These are phyloP conservation scores for Colletotrichum simmondsii DNA, from an alignment of 2,329 filamentous ascomycete genomes.

Conservation along the genomic window DNA sequence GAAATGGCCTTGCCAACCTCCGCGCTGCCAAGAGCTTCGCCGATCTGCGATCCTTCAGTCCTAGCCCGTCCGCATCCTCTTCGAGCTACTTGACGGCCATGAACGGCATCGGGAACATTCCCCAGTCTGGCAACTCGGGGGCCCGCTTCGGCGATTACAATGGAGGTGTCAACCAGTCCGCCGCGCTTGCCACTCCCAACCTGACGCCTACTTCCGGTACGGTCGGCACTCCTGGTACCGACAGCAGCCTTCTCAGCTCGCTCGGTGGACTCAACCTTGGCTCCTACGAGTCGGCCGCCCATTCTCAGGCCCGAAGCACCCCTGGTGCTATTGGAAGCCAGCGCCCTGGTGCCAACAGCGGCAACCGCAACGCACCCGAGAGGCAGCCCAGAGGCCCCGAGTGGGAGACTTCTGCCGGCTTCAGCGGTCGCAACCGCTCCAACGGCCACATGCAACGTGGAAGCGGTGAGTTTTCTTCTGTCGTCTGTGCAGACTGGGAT, in stretches of 20 bases:
- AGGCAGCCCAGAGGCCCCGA: slow-evolving; percentile 73
- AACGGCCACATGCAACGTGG: slow-evolving; percentile 72
- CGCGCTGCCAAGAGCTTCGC: slow-evolving; percentile 97
- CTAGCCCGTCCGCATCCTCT: slow-evolving; percentile 89
- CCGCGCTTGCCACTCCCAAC: slow-evolving; percentile 47
- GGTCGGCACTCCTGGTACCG: slow-evolving; percentile 50
- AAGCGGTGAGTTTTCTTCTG: slow-evolving; percentile 62
- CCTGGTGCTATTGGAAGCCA: slow-evolving; percentile 75
- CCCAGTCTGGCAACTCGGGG: slow-evolving; percentile 43
- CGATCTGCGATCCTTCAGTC: slow-evolving; percentile 93
- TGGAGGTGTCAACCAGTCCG: slow-evolving; percentile 48
- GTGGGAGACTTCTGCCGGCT: slow-evolving; percentile 67
- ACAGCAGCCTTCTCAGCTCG: slow-evolving; percentile 56
- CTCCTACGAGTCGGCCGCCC: slow-evolving; percentile 58
- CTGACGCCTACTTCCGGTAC: slow-evolving; percentile 47
- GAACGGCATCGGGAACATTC: slow-evolving; percentile 69
- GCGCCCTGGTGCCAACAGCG: slow-evolving; percentile 62
- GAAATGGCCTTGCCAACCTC: slow-evolving; percentile 74
- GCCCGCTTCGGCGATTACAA: slow-evolving; percentile 60
- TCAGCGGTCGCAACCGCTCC: slow-evolving; percentile 62
- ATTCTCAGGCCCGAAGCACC: slow-evolving; percentile 54
- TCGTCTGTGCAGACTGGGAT: not conserved
- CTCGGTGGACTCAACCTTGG: slow-evolving; percentile 64
- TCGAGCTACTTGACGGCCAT: slow-evolving; percentile 77
- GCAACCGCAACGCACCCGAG: slow-evolving; percentile 61